Conservation (phyloP, 371 early-diverging fungal genomes). For the Chytridium lagenaria region DNA sequence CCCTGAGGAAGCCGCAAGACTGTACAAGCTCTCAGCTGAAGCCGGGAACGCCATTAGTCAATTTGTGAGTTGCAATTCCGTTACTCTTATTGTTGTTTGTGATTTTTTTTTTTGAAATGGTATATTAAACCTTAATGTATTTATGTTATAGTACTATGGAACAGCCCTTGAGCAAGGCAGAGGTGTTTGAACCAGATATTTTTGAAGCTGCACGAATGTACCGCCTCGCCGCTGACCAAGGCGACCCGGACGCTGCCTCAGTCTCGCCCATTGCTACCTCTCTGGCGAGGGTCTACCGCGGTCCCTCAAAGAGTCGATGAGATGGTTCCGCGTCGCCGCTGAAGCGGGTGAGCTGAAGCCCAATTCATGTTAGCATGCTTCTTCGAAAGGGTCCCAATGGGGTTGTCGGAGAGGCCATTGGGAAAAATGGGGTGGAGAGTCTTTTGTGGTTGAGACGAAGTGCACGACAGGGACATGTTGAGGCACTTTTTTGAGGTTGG, state of each 20-base stretch:
- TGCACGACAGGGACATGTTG: slow-evolving; percentile 11
- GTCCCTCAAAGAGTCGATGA: neutral
- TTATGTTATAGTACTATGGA: slow-evolving; percentile 12
- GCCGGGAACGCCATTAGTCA: slow-evolving; percentile 17
- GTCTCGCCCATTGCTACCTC: slow-evolving; percentile 14
- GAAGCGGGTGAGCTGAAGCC: slow-evolving; percentile 8
- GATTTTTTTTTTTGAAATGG: neutral
- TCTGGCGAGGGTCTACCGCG: neutral
- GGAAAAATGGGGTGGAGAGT: neutral
- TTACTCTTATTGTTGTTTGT: neutral
- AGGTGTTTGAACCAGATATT: neutral
- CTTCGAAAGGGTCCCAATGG: neutral
- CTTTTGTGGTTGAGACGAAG: neutral
- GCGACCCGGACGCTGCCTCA: slow-evolving; percentile 11
- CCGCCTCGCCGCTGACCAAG: slow-evolving; percentile 11
- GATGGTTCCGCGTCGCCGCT: neutral
- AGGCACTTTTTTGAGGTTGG: slow-evolving; percentile 11
- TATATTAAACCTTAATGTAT: no score
- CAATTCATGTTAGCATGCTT: neutral
- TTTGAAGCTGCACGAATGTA: slow-evolving; percentile 9
- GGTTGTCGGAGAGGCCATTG: neutral
- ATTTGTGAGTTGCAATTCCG: neutral
- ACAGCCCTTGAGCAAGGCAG: slow-evolving; percentile 12
- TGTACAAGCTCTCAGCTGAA: slow-evolving; percentile 17
- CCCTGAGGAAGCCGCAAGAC: slow-evolving; percentile 18